A percentile compares a stretch with the other conserved stretches of the same genome.
Conservation (phyloP, 768 basidiomycete genomes). For the Mycena venus region DNA sequence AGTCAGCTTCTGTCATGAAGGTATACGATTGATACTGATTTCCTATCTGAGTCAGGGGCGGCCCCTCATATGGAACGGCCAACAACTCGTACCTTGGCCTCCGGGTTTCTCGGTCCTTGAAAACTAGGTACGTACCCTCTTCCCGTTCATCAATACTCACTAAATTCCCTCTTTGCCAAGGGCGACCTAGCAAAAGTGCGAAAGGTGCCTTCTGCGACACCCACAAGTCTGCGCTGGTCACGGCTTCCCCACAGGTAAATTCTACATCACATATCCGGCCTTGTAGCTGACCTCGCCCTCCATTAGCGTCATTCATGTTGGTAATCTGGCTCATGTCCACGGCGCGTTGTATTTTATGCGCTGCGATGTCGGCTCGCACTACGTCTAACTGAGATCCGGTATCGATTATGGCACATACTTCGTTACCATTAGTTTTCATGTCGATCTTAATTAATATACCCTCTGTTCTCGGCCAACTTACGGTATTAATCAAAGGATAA, state of each 20-base stretch:
- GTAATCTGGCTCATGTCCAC: conserved; percentile 27
- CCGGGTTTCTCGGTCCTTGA: conserved; percentile 28
- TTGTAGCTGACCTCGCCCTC: conserved; percentile 33
- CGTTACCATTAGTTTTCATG: conserved; percentile 23
- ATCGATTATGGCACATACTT: conserved; percentile 39
- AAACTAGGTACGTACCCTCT: conserved; percentile 43
- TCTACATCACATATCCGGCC: conserved; percentile 37
- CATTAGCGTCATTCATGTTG: conserved; percentile 45
- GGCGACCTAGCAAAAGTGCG: conserved; percentile 37
- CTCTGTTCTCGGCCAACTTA: not conserved
- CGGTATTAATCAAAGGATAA: not conserved
- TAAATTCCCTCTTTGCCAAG: conserved; percentile 41
- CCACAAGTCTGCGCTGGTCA: conserved; percentile 37
- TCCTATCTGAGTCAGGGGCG: not conserved
- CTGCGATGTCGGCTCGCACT: conserved; percentile 24
- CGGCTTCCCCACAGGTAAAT: conserved; percentile 36
- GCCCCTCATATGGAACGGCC: not conserved
- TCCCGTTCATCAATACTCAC: conserved; percentile 41
- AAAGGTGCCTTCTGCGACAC: conserved; percentile 31
- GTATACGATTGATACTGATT: not conserved
- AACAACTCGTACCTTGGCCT: conserved; percentile 30
- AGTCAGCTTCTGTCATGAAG: not conserved
- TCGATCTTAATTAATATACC: conserved; percentile 25
- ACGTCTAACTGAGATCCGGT: conserved; percentile 45
- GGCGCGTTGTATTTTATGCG: not conserved